Conservation (phyloP, 192 early-diverging fungal species). For the Entomortierella beljakovae region DNA sequence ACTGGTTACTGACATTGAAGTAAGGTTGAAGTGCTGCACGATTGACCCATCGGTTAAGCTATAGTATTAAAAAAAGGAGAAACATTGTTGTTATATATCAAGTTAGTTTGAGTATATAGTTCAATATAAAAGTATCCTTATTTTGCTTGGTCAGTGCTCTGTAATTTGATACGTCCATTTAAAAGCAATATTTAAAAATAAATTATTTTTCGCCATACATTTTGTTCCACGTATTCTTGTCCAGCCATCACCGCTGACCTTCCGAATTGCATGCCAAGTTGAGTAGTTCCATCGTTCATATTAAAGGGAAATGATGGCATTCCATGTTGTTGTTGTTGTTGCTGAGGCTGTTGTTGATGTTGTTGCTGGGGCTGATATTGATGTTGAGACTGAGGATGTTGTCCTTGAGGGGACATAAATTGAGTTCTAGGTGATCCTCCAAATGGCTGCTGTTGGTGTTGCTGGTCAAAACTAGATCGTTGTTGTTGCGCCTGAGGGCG, state of each 20-base stretch:
- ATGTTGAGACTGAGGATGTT: constrained; percentile 9
- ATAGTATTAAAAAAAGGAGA: neutral
- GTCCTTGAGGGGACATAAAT: constrained; percentile 46
- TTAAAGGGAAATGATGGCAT: constrained; percentile 61
- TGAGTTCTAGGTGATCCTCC: constrained; percentile 40
- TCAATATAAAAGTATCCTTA: neutral
- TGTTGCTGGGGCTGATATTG: constrained; percentile 22
- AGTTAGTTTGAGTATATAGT: too few relatives aligned
- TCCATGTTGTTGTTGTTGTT: constrained; percentile 35
- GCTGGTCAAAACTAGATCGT: constrained; percentile 42
- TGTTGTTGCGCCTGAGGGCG: constrained; percentile 49
- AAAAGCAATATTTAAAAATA: neutral
- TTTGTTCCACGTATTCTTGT: constrained; percentile 90
- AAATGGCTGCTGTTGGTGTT: constrained; percentile 23
- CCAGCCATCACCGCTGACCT: constrained; percentile 84
- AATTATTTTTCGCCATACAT: constrained; percentile 65
- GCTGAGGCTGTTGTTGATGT: constrained; percentile 21
- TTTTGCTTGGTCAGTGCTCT: constrained; percentile 18
- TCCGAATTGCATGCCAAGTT: constrained; percentile 97
- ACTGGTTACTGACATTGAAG: constrained; percentile 96
- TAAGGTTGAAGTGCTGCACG: constrained; percentile 89
- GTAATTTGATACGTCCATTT: neutral
- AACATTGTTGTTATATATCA: neutral
- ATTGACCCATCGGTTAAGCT: constrained; percentile 89
- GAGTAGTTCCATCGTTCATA: constrained; percentile 79